These are phyloP conservation scores for Penicillium pulvis DNA, from an alignment of 495 filamentous ascomycete species.

Conservation along the genomic window DNA sequence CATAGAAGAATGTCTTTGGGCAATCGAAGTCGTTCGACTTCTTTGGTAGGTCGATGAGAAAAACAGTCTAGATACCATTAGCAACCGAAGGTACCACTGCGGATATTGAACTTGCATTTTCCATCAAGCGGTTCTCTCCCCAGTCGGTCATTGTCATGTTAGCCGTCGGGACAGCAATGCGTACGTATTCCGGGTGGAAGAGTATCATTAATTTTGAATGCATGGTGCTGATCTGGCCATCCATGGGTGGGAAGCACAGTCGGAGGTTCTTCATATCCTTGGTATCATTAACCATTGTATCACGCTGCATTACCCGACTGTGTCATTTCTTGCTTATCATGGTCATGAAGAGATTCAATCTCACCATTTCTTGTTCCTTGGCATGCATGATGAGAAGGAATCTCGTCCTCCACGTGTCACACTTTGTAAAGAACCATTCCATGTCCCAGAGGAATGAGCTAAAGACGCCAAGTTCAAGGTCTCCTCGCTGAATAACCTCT, in stretches of 20 bases:
- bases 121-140: constrained; percentile 78
- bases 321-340: not conserved
- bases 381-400: constrained; percentile 72
- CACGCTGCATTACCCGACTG: constrained; percentile 1
- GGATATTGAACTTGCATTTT: constrained; percentile 58
- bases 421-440: constrained; percentile 67
- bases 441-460: constrained; percentile 88
- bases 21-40: constrained; percentile 28
- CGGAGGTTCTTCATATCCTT: constrained; percentile 56
- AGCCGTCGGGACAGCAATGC: constrained; percentile 78
- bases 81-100: not conserved
- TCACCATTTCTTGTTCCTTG: constrained; percentile 48
- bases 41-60: constrained; percentile 81
- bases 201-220: constrained; percentile 89
- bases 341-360: not conserved
- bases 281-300: constrained; percentile 42
- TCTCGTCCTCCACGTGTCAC: constrained; percentile 54
- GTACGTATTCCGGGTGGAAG: constrained; percentile 66
- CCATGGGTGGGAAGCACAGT: constrained; percentile 80
- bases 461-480: constrained; percentile 74
- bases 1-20: constrained; percentile 61
- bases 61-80: constrained; percentile 56
- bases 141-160: constrained; percentile 83
- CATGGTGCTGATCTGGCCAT: constrained; percentile 68
- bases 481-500: constrained; percentile 75